Evolutionary conservation across 176 grass and related monocot species (phyloP).

Genomic region (maize (Zea mays)): DNA sequence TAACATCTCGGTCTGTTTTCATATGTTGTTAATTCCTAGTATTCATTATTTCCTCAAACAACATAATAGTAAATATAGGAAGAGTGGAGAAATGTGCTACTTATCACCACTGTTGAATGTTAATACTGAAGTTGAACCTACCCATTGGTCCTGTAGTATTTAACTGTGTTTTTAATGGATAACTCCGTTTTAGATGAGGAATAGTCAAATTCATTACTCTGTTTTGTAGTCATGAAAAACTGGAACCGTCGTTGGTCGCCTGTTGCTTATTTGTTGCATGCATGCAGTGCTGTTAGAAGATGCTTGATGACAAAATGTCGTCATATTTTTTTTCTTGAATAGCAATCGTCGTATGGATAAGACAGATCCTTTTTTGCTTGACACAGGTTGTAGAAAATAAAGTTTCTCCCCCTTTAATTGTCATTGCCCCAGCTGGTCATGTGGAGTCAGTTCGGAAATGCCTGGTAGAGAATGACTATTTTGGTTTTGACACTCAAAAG

Average conservation of each 20-base stretch:
- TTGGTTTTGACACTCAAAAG: conserved; percentile 70
- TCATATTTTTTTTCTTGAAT: background rate
- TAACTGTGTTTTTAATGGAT: background rate
- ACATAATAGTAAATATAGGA: conserved; percentile 14
- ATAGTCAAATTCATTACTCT: background rate
- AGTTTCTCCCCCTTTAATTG: conserved; percentile 47
- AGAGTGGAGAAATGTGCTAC: background rate
- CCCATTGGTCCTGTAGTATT: background rate
- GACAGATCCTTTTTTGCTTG: conserved; percentile 28
- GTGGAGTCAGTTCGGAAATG: conserved; percentile 51
- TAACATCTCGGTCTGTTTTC: too few species aligned
- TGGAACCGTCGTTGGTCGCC: background rate
- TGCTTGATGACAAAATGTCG: background rate
- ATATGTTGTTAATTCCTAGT: background rate
- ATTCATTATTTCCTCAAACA: conserved; percentile 7
- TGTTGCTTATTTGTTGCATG: conserved; percentile 33
- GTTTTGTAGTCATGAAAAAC: background rate
- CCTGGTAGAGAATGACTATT: conserved; percentile 63
- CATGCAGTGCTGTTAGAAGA: conserved; percentile 16
- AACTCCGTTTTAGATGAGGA: background rate
- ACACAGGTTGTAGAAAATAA: conserved; percentile 53
- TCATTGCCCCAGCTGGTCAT: conserved; percentile 56
- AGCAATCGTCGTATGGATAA: background rate
- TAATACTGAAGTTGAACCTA: conserved; percentile 6
- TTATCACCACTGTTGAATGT: background rate